Evolutionary conservation across 768 basidiomycete species (phyloP), one percentile per base, ranked within the genome.

Genomic region (Mycena capillaripes): DNA sequence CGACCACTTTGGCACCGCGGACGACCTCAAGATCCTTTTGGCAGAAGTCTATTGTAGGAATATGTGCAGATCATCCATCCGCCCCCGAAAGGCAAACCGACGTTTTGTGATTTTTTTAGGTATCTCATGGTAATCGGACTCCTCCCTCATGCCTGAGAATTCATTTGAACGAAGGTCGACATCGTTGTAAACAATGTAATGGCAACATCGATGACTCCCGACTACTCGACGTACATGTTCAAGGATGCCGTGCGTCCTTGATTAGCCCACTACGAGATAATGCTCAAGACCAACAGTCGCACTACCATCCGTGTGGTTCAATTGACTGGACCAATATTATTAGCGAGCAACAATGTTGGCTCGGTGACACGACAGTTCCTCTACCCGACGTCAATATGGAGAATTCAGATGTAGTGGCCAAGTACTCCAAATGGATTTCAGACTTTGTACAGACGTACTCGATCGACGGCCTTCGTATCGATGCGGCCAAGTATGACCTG

Each of bases 381-480:
- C 85, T 96, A 0, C 89, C 93, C 0, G 96, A 97, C 79, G 77
- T 97, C 70, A 90, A 97, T 82, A 96, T 95, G 16, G 86, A 89
- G 76, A 89, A 94, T 72, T 82, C 89, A 9, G 82, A 82, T 36
- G 94, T 97, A 48, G 84, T 89, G 36, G 82, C 86, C 12, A 85
- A 84, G 40, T 96, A 92, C 80, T 87, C 89, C 30, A 78, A 82
- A 9, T 96, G 95, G 95, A 90, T 96, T 75, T 80, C 83, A 44
- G 80, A 86, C 36, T 84, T 96, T 21, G 92, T 96, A 34, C 72
- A 88, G 66, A 90, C 91, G 71, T 96, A 93, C 79, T 83, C 82
- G 32, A 91, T 97, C 70, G 95, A 97, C 79, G 94, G 95, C n/a
- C 88, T 97, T 69, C 91, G 95, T 58, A 93, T 97, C 79, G 95